These are phyloP conservation scores for Theobroma cacao DNA, from an alignment of 345 rosid species.

Conservation along the genomic window DNA sequence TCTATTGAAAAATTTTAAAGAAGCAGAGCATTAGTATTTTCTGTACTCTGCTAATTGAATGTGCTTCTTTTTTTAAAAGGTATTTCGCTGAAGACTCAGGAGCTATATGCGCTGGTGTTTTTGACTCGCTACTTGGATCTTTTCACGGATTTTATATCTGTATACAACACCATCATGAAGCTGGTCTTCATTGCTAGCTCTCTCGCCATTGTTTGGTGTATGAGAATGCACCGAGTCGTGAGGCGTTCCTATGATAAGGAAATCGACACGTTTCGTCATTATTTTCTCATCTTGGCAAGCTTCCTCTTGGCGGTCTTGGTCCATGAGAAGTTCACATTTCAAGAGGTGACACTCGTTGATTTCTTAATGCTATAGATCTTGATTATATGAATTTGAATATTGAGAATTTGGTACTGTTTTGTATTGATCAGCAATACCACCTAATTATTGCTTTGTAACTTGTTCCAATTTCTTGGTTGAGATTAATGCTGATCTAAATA, in stretches of 20 bases:
- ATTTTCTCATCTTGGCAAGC: conserved; percentile 50
- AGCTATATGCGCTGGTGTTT: conserved; percentile 84
- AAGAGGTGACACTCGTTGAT: conserved; percentile 55
- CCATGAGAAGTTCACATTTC: conserved; percentile 73
- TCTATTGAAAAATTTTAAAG: neutral
- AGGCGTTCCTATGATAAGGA: conserved; percentile 71
- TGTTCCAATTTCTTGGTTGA: too few species aligned
- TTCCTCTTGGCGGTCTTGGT: conserved; percentile 59
- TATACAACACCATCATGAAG: conserved; percentile 87
- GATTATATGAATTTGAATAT: neutral
- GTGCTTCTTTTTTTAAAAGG: conserved; percentile 38
- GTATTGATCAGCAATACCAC: neutral
- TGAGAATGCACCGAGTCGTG: conserved; percentile 71
- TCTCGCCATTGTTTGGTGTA: conserved; percentile 87
- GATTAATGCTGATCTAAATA: neutral
- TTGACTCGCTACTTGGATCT: conserved; percentile 86
- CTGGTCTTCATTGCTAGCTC: conserved; percentile 81
- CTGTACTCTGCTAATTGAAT: neutral
- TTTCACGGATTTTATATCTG: conserved; percentile 70
- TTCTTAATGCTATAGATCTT: conserved; percentile 1
- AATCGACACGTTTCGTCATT: conserved; percentile 88
- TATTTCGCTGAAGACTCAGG: conserved; percentile 90
- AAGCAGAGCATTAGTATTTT: neutral
- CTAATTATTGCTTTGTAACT: neutral
- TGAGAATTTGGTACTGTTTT: neutral